Evolutionary conservation across 1,284 basidiomycete species (phyloP), one percentile per base, ranked within the genome.

Genomic region (Salmacisia buchloeana): DNA sequence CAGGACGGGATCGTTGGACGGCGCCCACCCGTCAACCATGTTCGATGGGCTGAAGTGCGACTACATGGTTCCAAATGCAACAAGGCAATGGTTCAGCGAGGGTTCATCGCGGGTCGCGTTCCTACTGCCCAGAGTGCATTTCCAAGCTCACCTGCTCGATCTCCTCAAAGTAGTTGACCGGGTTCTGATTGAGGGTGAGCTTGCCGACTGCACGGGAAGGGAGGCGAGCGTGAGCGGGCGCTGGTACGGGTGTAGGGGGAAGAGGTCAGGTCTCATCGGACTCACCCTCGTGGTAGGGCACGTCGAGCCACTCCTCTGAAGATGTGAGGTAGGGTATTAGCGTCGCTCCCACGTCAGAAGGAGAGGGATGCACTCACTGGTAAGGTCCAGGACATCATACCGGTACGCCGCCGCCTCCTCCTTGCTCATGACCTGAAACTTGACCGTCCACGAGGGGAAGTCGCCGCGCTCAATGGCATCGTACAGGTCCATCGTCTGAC

Each of bases 391-490:
- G 49, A 75, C 67, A 57, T 70, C 67, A 66, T 69, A 63, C 10
- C 67, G 63, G 15, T 61, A 63, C 21, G 33, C 54, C 18, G 64
- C 52, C 2, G 69, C 67, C 33, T 75, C 64, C 6, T 62, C 52
- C 9, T 66, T 59, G 34, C 67, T 70, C 69, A 72, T 72, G 43
- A 69, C 63, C 65, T 75, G 73, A 39, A 68, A 70, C 58, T 69
- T 68, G 60, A 77, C 68, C 27, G 71, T 69, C 75, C 76, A 78
- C 54, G 73, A 73, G 27, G 77, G 77, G 66, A 64, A 75, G 21
- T 73, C 66, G 12, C 73, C 74, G 0, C 62, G 38, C 46, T 74
- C 72, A 52, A 80, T 80, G 21, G 74, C 62, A 18, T 75, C 63
- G 46, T 67, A 78, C 21, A 78, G 62, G 62, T 78, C 75, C 60